Evolutionary conservation across 805 yeast genomes (phyloP), one percentile per base, ranked within the genome.

Genomic region (Pichia insulana): DNA sequence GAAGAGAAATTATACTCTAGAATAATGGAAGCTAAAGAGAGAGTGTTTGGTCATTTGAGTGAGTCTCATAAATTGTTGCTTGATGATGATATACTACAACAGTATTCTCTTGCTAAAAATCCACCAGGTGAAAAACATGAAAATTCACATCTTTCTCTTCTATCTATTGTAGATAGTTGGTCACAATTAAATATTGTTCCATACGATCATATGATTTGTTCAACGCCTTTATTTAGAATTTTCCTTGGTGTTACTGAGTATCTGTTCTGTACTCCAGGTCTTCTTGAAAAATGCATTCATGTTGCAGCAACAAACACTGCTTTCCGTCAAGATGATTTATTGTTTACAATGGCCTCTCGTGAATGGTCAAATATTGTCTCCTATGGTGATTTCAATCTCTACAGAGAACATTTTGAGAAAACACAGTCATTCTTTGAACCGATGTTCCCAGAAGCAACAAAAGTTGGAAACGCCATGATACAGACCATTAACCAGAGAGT

Each of bases 111-210:
- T 35, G 71, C 82, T 39, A 80, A 79, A 48, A 73, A 70, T 19
- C 86, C 86, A 1, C 87, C 85, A 2, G 79, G 73, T 8, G 76
- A 76, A 26, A 61, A 72, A 46, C 72, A 78, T 43, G 94, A 94
- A 36, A 92, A 92, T 59, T 85, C 96, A 3, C 98, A 92, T 61
- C 66, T 92, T 38, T 83, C 96, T 1, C 63, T 92, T 31, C 64
- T 92, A 43, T 94, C 95, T 1, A 88, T 92, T 37, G 97, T 86
- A 2, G 97, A 92, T 62, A 80, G 92, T 56, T 92, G 98, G 98
- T 76, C 73, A 54, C 80, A 79, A 49, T 64, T 86, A 34, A 83
- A 82, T 1, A 87, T 92, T 34, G 81, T 83, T 30, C 98, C 98
- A 4, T 90, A 92, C 57, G 96, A 90, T 59, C 98, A 92, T 62